These are phyloP conservation scores for Serendipita sp. DNA, from an alignment of 768 basidiomycete species.

Conservation along the genomic window DNA sequence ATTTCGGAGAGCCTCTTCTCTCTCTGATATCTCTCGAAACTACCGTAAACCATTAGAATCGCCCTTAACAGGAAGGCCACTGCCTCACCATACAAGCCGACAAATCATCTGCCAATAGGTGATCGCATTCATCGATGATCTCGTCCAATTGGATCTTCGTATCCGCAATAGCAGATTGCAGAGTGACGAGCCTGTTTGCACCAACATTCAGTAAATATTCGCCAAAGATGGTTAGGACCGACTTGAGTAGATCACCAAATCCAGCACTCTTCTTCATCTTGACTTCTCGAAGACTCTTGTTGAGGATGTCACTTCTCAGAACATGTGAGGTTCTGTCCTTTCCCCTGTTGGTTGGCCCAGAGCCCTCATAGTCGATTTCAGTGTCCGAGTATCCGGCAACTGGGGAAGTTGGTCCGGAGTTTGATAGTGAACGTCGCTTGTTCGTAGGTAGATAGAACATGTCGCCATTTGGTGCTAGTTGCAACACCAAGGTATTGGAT, in stretches of 20 bases:
- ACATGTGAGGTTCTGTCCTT: slow-evolving; percentile 7
- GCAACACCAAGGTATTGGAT: slow-evolving; percentile 56
- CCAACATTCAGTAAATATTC: background rate
- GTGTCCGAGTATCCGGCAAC: slow-evolving; percentile 13
- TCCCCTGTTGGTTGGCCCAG: slow-evolving; percentile 6
- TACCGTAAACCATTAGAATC: no score
- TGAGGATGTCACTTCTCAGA: slow-evolving; percentile 13
- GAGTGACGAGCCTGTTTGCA: slow-evolving; percentile 23
- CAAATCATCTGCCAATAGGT: slow-evolving; percentile 16
- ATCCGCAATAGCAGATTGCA: slow-evolving; percentile 26
- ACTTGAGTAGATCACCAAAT: slow-evolving; percentile 63
- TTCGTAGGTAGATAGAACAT: slow-evolving; percentile 39
- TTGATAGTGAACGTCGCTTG: slow-evolving; percentile 5
- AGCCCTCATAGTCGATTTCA: slow-evolving; percentile 8
- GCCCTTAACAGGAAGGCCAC: no score
- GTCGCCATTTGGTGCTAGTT: slow-evolving; percentile 43
- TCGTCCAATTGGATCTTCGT: slow-evolving; percentile 22
- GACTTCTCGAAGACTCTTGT: slow-evolving; percentile 20
- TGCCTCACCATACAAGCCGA: slow-evolving; percentile 14
- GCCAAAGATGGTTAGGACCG: slow-evolving; percentile 15
- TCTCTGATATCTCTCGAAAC: no score
- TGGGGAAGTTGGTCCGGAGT: slow-evolving; percentile 12
- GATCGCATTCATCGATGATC: slow-evolving; percentile 21
- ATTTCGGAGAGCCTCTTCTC: no score
- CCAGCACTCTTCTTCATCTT: slow-evolving; percentile 34